Percentiles rank a stretch among this genome's conserved stretches.
phyloP scores from a whole-genome alignment of 768 basidiomycete genomes.

The Leccinum rimulosum region DNA sequence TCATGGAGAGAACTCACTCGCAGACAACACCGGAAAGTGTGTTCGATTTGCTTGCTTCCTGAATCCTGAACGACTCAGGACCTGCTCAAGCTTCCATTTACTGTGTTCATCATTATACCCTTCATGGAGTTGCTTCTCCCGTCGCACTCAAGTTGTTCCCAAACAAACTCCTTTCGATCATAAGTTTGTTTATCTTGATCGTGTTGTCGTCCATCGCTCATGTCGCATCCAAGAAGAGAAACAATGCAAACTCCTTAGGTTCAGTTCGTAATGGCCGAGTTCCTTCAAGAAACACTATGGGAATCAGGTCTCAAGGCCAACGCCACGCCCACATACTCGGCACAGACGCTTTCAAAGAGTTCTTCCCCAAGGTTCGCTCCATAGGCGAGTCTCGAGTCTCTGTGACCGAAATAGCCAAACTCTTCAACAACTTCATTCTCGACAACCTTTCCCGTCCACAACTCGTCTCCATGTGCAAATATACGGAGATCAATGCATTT shows the following conservation, averaged over 20 bases:
- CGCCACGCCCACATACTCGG: conserved; percentile 87
- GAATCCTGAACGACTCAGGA: conserved; percentile 95
- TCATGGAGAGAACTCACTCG: conserved; percentile 90
- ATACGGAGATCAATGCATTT: conserved; percentile 98
- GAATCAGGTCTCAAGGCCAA: conserved; percentile 93
- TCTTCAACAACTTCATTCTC: conserved; percentile 96
- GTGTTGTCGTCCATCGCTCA: not conserved
- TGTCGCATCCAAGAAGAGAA: conserved; percentile 77
- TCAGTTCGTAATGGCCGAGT: conserved; percentile 97
- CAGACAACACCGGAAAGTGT: conserved; percentile 80
- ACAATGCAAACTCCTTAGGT: conserved; percentile 89
- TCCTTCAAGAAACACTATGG: conserved; percentile 94
- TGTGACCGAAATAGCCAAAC: conserved; percentile 51
- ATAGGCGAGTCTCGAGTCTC: conserved; percentile 83
- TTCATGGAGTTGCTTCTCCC: conserved; percentile 96
- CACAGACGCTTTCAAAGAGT: conserved; percentile 96
- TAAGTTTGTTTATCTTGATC: conserved; percentile 79
- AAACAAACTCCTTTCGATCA: no score
- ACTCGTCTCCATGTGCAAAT: conserved; percentile 93
- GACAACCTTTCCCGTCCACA: conserved; percentile 99
- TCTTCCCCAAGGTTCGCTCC: conserved; percentile 97
- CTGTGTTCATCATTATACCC: conserved; percentile 91
- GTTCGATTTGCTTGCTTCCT: not conserved
- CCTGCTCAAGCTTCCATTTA: conserved; percentile 88
- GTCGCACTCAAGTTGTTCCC: conserved; percentile 97